Evolutionary conservation across 179 eudicot species (phyloP).

Genomic region (Sideroxylon spinosum): DNA sequence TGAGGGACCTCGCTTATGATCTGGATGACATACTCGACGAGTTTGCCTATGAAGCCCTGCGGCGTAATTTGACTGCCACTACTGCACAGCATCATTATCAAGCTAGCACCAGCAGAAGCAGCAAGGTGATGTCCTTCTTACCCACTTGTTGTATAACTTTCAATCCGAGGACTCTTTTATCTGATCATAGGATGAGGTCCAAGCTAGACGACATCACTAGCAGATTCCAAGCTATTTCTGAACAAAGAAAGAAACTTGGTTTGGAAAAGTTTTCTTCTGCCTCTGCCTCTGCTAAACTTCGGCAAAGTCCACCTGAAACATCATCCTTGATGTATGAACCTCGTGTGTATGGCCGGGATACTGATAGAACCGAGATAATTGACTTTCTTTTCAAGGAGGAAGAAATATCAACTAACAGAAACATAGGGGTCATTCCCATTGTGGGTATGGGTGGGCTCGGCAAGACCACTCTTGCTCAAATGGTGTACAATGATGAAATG

Average conservation of each 20-base stretch:
- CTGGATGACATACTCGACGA: constrained; percentile 25
- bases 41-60: constrained; percentile 19
- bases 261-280: constrained; percentile 9
- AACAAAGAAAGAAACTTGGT: constrained; percentile 10
- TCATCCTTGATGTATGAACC: constrained; percentile 9
- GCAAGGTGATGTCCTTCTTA: constrained; percentile 4
- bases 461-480: constrained; percentile 26
- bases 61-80: constrained; percentile 1
- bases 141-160: neutral
- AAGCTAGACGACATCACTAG: constrained; percentile 16
- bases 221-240: constrained; percentile 11
- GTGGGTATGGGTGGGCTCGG: constrained; percentile 18
- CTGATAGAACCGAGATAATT: constrained; percentile 4
- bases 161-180: neutral
- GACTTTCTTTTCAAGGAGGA: neutral
- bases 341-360: constrained; percentile 15
- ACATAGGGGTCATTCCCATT: constrained; percentile 17
- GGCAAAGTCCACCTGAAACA: constrained; percentile 7
- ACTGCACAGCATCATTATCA: no score
- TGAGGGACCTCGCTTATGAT: constrained; percentile 21
- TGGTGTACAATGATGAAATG: constrained; percentile 14
- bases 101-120: neutral
- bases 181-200: constrained; percentile 4
- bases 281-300: neutral
- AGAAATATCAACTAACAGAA: neutral